Base-by-base conservation (phyloP, 2,329 filamentous ascomycete species). In the Aureobasidium musti region DNA sequence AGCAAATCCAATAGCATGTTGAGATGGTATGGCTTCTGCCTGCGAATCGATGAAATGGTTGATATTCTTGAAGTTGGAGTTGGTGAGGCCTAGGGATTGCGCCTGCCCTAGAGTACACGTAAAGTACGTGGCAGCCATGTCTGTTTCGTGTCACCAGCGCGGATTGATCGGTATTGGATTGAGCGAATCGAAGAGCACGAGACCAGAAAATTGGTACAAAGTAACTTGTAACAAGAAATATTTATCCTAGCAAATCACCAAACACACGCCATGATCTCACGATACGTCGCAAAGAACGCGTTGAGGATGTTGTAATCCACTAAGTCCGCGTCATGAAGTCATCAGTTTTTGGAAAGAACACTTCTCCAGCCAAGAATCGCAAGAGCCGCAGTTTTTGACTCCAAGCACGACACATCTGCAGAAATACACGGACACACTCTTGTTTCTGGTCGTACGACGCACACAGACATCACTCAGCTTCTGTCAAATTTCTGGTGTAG, bases 21-120 rank as follows among this genome's bases (percentile, higher is more conserved):
- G 70, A 10, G 80, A 69, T 0, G 80, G 78, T 59, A 74, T 70
- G 0, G 70, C 37, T 8, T 73, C 67, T 1, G 82, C 82, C 70
- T 85, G 83, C 8, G 74, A 67, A n/a, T 82, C 79, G 21, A 88
- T 74, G 65, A 88, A 79, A 0, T 82, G 74, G 63, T 80, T 78
- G 65, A 87, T 79, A 0, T 80, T 84, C 2, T 75, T 70, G 69
- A 80, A 82, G 0, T 74, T 73, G 35, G 77, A 77, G 11, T 72
- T 68, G 3, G 65, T 66, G 4, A 67, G 49, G 21, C 76, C 79
- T 21, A 82, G 69, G 1, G 69, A 68, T 0, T 78, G 76, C 13
- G 85, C 84, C 72, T 88, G 80, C 1, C 84, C 86, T 2, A 89
- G 78, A 0, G 85, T 87, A 73, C 86, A 88, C 3, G 82, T 82